Evolutionary conservation across 257 asterid genomes (phyloP).

Genomic region (Nicotiana benthamiana): DNA sequence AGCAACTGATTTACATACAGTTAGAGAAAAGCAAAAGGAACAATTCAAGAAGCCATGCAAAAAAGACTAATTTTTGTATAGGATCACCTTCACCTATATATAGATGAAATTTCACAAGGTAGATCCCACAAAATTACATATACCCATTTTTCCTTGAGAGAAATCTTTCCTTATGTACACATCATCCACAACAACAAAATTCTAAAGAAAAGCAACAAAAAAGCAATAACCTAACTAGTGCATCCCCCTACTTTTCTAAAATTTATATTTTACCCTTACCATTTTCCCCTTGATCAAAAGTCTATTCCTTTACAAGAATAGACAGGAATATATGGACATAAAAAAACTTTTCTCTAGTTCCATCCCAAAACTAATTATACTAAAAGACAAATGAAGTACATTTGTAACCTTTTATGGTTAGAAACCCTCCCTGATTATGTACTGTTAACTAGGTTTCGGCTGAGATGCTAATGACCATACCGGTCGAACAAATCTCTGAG

Average conservation of each 20-base stretch:
- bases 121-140: not conserved
- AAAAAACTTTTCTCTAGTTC: not conserved
- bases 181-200: slow-evolving; percentile 24
- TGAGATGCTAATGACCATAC: slow-evolving; percentile 45
- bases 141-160: slow-evolving; percentile 9
- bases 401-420: no score
- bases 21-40: not conserved
- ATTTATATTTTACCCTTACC: not conserved
- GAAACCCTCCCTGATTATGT: not conserved
- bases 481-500: slow-evolving; percentile 56
- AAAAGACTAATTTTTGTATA: slow-evolving; percentile 12
- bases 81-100: not conserved
- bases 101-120: not conserved
- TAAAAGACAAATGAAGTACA: no score
- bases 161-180: slow-evolving; percentile 18
- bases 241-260: not conserved
- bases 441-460: slow-evolving; percentile 42
- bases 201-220: slow-evolving; percentile 4
- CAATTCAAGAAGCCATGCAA: not conserved
- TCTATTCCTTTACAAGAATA: slow-evolving; percentile 7
- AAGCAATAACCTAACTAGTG: not conserved
- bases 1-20: no score
- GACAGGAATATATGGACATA: not conserved
- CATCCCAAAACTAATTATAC: not conserved
- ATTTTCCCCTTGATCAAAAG: not conserved